These are phyloP conservation scores for Fusarium solani-melongenae DNA, from an alignment of 2,329 filamentous ascomycete genomes.

Conservation along the genomic window DNA sequence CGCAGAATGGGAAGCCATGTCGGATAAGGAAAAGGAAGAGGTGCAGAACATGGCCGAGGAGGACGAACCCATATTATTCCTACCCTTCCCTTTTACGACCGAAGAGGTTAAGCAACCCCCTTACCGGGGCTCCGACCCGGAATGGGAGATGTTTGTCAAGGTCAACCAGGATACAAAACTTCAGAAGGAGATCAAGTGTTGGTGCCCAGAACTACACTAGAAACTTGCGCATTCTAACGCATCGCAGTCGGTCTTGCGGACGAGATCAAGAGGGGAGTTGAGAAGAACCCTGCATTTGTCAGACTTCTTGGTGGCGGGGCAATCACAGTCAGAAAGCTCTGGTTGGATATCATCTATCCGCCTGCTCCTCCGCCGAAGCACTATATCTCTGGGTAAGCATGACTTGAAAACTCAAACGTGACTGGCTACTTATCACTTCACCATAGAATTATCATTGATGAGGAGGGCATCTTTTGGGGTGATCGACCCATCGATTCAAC, in stretches of 20 bases:
- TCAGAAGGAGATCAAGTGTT: conserved; percentile 60
- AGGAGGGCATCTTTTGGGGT: conserved; percentile 60
- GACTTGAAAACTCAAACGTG: neutral
- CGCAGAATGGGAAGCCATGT: conserved; percentile 54
- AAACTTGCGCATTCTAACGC: conserved; percentile 21
- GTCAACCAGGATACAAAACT: conserved; percentile 65
- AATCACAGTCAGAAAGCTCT: conserved; percentile 62
- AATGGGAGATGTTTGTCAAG: conserved; percentile 70
- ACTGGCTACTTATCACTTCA: conserved; percentile 33
- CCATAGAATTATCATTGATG: conserved; percentile 60
- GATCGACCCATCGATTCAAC: conserved; percentile 60
- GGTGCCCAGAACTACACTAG: conserved; percentile 23
- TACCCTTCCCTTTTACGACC: conserved; percentile 71
- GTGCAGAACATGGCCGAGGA: conserved; percentile 55
- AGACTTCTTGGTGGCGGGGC: conserved; percentile 57
- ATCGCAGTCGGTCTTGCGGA: conserved; percentile 46
- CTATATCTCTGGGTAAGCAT: conserved; percentile 67
- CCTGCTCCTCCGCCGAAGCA: conserved; percentile 68
- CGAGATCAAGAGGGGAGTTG: conserved; percentile 52
- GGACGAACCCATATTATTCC: conserved; percentile 61
- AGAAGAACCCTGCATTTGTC: conserved; percentile 55
- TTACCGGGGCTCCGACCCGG: conserved; percentile 69
- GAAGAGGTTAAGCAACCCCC: conserved; percentile 59
- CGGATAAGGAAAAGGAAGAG: conserved; percentile 57
- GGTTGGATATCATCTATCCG: conserved; percentile 73